These are phyloP conservation scores for Sclerotinia subarctica DNA, from an alignment of 2,329 filamentous ascomycete genomes.

Conservation along the genomic window DNA sequence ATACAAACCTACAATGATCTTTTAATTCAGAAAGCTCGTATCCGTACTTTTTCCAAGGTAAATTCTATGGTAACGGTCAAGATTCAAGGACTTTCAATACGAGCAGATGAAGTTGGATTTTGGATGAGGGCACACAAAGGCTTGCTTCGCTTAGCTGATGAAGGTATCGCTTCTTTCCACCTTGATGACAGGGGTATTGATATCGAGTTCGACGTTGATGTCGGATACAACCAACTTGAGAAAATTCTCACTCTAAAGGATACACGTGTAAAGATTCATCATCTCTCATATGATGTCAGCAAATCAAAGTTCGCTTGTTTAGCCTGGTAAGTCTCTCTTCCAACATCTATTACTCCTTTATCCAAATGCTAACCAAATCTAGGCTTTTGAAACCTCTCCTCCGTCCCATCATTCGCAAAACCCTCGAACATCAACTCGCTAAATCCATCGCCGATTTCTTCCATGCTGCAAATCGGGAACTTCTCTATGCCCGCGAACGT, in stretches of 20 bases:
- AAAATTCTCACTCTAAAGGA: conserved; percentile 73
- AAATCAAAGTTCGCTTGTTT: conserved; percentile 74
- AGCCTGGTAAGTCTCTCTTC: conserved; percentile 52
- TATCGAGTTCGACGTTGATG: conserved; percentile 78
- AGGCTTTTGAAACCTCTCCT: conserved; percentile 74
- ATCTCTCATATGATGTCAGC: conserved; percentile 74
- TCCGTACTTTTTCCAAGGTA: conserved; percentile 60
- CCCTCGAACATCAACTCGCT: conserved; percentile 75
- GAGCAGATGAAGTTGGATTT: conserved; percentile 85
- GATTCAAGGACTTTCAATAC: conserved; percentile 76
- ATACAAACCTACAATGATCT: conserved; percentile 83
- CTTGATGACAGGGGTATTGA: conserved; percentile 87
- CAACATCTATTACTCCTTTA: neutral
- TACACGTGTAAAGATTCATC: conserved; percentile 80
- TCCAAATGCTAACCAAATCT: neutral
- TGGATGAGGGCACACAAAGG: conserved; percentile 79
- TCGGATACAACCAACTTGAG: conserved; percentile 74
- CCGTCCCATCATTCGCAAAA: conserved; percentile 73
- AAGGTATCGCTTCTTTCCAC: conserved; percentile 81
- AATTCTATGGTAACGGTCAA: conserved; percentile 74
- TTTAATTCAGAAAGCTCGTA: conserved; percentile 75
- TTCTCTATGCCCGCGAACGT: conserved; percentile 82
- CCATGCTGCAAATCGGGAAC: conserved; percentile 74
- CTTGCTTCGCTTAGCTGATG: conserved; percentile 70
- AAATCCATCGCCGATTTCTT: conserved; percentile 66